Conservation (phyloP, 2,329 filamentous ascomycete species). For the Talaromyces marneffei region DNA sequence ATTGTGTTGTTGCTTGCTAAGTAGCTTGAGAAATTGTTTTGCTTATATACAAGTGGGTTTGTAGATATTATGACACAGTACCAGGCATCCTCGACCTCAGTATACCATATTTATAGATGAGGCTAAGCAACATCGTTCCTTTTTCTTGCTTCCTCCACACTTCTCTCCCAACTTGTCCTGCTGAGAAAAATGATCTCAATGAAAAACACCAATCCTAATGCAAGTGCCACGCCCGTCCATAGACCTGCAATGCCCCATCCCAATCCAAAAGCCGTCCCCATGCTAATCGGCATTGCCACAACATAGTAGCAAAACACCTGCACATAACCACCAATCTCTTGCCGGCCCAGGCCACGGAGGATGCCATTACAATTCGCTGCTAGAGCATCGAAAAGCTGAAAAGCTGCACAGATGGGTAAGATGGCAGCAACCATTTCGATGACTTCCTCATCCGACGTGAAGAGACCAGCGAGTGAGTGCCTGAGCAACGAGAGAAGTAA, state of each 20-base stretch:
- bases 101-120: background rate
- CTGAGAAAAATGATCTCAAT: slow-evolving; percentile 55
- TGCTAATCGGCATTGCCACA: slow-evolving; percentile 76
- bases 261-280: slow-evolving; percentile 70
- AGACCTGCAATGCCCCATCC: slow-evolving; percentile 73
- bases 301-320: slow-evolving; percentile 83
- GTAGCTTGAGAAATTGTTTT: background rate
- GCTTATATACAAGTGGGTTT: background rate
- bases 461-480: slow-evolving; percentile 68
- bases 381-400: slow-evolving; percentile 83
- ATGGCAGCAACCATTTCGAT: slow-evolving; percentile 61
- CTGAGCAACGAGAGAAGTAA: slow-evolving; percentile 62
- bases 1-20: background rate
- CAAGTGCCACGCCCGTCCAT: slow-evolving; percentile 73
- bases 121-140: slow-evolving; percentile 48
- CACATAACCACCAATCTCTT: slow-evolving; percentile 83
- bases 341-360: slow-evolving; percentile 77
- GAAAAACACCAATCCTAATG: slow-evolving; percentile 53
- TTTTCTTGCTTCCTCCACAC: slow-evolving; percentile 54
- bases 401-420: slow-evolving; percentile 75
- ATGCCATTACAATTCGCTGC: slow-evolving; percentile 76
- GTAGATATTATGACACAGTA: background rate
- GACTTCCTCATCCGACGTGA: slow-evolving; percentile 68
- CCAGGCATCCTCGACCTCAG: background rate
- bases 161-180: slow-evolving; percentile 51